Evolutionary conservation across 345 rosid genomes (phyloP).

Genomic region (Conringia planisiliqua): DNA sequence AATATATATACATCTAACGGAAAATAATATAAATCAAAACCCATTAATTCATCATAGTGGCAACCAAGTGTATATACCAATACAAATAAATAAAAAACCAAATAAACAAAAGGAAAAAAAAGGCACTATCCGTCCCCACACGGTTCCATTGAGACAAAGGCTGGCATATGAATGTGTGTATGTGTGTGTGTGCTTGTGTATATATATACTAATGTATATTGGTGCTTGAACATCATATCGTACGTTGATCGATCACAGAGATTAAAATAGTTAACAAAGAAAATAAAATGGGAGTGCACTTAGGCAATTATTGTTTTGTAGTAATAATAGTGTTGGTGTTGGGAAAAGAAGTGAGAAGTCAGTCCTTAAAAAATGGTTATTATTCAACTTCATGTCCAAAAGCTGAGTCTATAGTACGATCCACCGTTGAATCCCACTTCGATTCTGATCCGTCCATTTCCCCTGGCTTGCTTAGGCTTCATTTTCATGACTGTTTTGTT

Average conservation of each 20-base stretch:
- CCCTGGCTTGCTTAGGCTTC: slow-evolving; percentile 70
- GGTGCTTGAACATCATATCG: slow-evolving; percentile 12
- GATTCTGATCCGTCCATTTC: slow-evolving; percentile 56
- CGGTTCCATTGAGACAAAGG: slow-evolving; percentile 33
- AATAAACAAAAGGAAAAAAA: slow-evolving; percentile 1
- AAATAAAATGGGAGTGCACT: slow-evolving; percentile 26
- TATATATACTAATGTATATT: not conserved
- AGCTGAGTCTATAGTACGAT: slow-evolving; percentile 52
- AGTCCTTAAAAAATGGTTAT: slow-evolving; percentile 45
- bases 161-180: not conserved
- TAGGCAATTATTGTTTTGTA: not conserved
- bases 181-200: not conserved
- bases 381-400: slow-evolving; percentile 60
- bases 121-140: slow-evolving; percentile 36
- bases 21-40: not conserved
- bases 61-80: slow-evolving; percentile 33
- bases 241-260: not conserved
- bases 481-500: slow-evolving; percentile 72
- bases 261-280: not conserved
- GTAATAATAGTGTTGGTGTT: slow-evolving; percentile 14
- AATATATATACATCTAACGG: not conserved
- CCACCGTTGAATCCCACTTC: slow-evolving; percentile 57
- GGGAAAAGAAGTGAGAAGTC: slow-evolving; percentile 20
- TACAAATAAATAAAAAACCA: not conserved
- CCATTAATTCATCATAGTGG: slow-evolving; percentile 34